A percentile compares a stretch with the other conserved stretches of the same genome.
These are phyloP conservation scores for Tricholoma furcatifolium DNA, from an alignment of 768 basidiomycete species.

Conservation along the genomic window DNA sequence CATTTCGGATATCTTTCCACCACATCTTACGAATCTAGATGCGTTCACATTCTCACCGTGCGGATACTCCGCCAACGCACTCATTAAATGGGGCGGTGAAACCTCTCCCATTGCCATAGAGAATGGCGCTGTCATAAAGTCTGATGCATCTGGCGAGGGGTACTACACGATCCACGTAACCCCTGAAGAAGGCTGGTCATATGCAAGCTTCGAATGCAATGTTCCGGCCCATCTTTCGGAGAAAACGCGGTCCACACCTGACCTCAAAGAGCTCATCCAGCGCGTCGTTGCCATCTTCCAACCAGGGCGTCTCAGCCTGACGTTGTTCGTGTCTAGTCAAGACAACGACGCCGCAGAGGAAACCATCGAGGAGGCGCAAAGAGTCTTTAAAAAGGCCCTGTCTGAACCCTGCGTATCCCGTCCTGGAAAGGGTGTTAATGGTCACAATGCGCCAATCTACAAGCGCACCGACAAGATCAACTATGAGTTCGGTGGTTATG, in stretches of 20 bases:
- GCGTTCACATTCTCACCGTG: conserved; percentile 94
- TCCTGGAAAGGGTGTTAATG: neutral
- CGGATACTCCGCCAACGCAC: conserved; percentile 93
- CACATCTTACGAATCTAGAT: conserved; percentile 79
- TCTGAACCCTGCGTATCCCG: conserved; percentile 24
- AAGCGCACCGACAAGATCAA: conserved; percentile 94
- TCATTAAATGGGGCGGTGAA: conserved; percentile 62
- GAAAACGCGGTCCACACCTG: conserved; percentile 46
- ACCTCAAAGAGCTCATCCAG: conserved; percentile 77
- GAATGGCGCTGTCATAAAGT: neutral
- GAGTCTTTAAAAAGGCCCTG: conserved; percentile 68
- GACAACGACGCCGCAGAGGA: conserved; percentile 50
- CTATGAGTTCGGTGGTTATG: conserved; percentile 94
- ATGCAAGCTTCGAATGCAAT: conserved; percentile 98
- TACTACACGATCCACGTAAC: conserved; percentile 99
- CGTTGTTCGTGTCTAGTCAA: conserved; percentile 83
- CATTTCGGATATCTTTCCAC: conserved; percentile 80
- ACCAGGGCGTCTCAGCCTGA: conserved; percentile 81
- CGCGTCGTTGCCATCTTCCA: conserved; percentile 93
- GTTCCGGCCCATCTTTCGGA: conserved; percentile 53
- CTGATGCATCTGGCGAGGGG: conserved; percentile 59
- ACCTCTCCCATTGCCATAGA: neutral
- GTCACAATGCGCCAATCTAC: conserved; percentile 41
- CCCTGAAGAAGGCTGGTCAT: conserved; percentile 97
- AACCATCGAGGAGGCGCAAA: conserved; percentile 70